phyloP scores from a whole-genome alignment of 1,284 basidiomycete species.

The Pterulicium gracile region DNA sequence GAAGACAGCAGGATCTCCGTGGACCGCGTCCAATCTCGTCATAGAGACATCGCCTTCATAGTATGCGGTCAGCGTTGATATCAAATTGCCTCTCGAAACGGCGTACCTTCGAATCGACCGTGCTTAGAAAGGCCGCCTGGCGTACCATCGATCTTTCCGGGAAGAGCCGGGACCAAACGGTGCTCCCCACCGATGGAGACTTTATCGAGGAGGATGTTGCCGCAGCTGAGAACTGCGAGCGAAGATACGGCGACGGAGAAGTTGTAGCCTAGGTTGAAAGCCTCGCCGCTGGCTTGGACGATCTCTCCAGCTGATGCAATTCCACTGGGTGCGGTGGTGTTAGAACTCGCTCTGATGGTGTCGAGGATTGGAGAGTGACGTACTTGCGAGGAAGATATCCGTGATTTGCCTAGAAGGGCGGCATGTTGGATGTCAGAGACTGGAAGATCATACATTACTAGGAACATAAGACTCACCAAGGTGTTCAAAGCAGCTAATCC shows the following conservation, averaged over 20 bases:
- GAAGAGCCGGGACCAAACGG: neutral
- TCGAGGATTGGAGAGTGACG: neutral
- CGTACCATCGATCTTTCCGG: neutral
- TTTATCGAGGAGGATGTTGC: neutral
- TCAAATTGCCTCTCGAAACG: no score
- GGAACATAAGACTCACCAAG: neutral
- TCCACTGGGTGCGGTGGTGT: no score
- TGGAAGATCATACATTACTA: neutral
- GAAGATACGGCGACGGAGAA: neutral
- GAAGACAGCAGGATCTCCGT: neutral
- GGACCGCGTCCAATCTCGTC: neutral
- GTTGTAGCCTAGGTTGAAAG: neutral
- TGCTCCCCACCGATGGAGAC: neutral
- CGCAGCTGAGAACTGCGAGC: neutral
- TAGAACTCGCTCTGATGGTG: neutral
- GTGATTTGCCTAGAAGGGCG: neutral
- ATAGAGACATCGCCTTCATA: constrained; percentile 1
- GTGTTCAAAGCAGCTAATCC: neutral
- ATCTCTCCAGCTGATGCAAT: neutral
- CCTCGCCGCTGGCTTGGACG: neutral
- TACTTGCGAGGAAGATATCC: constrained; percentile 1
- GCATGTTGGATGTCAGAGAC: no score
- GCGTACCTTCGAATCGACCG: constrained; percentile 1
- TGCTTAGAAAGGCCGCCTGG: neutral
- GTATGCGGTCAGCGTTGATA: no score